Base-by-base conservation (phyloP, 2,329 filamentous ascomycete species). In the Epichloe amarillans region DNA sequence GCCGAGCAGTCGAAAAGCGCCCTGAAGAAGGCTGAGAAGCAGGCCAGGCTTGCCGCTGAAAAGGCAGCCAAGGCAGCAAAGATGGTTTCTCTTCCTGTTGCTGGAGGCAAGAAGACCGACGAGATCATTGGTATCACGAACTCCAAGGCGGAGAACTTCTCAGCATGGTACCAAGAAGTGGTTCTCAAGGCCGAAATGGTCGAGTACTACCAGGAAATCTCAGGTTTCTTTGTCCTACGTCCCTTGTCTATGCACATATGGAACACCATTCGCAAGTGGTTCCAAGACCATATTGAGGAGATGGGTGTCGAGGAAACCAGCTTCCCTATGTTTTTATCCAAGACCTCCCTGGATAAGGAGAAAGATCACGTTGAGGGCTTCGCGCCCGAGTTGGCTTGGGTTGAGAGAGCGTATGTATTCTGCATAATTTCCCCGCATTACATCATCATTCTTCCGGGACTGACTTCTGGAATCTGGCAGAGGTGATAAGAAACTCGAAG, bases 351-450 rank as follows among this genome's bases (percentile, higher is more conserved):
- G 56, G 77, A 81, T 65, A 80, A 79, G 66, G 90, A 96, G 70
- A 96, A 96, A 77, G 87, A 93, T 62, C 93, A 98, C 68, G 86
- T 98, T 55, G 91, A 98, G 69, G 93, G 93, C n/a, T 98, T 98
- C 67, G 93, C 93, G 49, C 90, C 93, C 36, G 87, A 93, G 68
- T 78, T 93, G 58, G 87, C 87, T 51, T 93, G 87, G 87, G 87
- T 93, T 30, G 93, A 87, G 49, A 87, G 88, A 68, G 86, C 84
- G 75, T 84, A 69, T 70, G 79, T 73, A 30, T 23, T 39, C 30
- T 36, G 3, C 6, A 12, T 7, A 6, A 5, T 14, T 19, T 5
- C 11, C 15, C 3, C 4, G 12, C 4, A 4, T 33, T 50, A n/a
- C 19, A 11, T 15, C 17, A 23, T 39, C 3, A 23, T 39, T 14